These are phyloP conservation scores for Begonia peltatifolia DNA, from an alignment of 306 rosid genomes.

Conservation along the genomic window DNA sequence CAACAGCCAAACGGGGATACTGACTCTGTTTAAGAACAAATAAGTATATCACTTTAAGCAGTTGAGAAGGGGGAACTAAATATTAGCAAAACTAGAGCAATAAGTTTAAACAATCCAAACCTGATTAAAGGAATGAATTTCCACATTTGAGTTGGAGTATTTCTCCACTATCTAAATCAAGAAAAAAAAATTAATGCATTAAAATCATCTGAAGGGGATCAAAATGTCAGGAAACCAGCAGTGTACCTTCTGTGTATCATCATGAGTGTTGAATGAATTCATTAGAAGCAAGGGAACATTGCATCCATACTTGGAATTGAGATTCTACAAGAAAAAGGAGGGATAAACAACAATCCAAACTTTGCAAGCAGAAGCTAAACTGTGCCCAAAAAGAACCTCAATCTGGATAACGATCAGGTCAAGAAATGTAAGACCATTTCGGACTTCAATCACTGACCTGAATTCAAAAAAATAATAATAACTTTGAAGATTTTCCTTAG, in stretches of 20 bases:
- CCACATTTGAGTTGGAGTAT: conserved; percentile 48
- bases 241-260: conserved; percentile 68
- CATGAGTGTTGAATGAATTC: conserved; percentile 99
- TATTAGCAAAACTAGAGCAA: not conserved
- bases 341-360: not conserved
- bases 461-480: conserved; percentile 9
- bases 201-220: conserved; percentile 2
- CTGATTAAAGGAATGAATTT: conserved; percentile 94
- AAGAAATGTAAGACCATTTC: conserved; percentile 87
- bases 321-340: conserved; percentile 34
- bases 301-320: conserved; percentile 79
- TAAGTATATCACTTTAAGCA: conserved; percentile 4
- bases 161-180: conserved; percentile 56
- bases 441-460: conserved; percentile 97
- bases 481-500: no score
- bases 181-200: conserved; percentile 17
- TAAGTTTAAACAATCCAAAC: conserved; percentile 23
- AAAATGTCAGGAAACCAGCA: conserved; percentile 6
- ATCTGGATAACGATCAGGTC: conserved; percentile 91
- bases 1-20: conserved; percentile 73
- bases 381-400: conserved; percentile 37
- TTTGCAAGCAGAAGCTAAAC: not conserved
- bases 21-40: conserved; percentile 51
- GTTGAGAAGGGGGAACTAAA: conserved; percentile 6
- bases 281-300: conserved; percentile 84